Conservation (phyloP, 441 rosid species). For the Manihot esculenta region DNA sequence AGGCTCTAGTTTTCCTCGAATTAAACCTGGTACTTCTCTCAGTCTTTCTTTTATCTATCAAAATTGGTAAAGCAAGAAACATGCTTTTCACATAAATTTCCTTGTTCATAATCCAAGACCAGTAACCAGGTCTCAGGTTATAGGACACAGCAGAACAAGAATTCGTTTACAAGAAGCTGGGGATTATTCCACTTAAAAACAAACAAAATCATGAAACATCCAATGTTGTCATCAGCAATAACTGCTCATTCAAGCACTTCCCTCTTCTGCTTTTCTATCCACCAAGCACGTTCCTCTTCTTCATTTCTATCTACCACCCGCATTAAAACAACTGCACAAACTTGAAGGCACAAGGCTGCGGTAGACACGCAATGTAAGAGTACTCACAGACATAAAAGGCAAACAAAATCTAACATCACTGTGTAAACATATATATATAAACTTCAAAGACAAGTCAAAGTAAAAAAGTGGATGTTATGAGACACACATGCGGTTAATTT, state of each 20-base stretch:
- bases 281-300: conserved; percentile 34
- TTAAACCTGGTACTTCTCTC: no score
- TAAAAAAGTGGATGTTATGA: background rate
- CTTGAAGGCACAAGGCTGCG: conserved; percentile 91
- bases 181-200: conserved; percentile 7
- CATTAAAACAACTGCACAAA: conserved; percentile 66
- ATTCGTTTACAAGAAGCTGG: conserved; percentile 18
- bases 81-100: no score
- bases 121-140: no score
- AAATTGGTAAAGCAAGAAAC: no score
- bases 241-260: conserved; percentile 27
- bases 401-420: no score
- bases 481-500: background rate
- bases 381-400: background rate
- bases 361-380: conserved; percentile 2
- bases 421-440: no score
- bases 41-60: no score
- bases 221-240: conserved; percentile 8
- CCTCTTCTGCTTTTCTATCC: conserved; percentile 47
- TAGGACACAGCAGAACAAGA: no score
- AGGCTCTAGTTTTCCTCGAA: no score
- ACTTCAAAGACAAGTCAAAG: background rate
- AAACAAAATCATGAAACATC: background rate
- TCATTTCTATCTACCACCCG: conserved; percentile 54
- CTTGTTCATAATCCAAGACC: no score